Evolutionary conservation across 2,329 filamentous ascomycete genomes (phyloP).

Genomic region (Colletotrichum noveboracense): DNA sequence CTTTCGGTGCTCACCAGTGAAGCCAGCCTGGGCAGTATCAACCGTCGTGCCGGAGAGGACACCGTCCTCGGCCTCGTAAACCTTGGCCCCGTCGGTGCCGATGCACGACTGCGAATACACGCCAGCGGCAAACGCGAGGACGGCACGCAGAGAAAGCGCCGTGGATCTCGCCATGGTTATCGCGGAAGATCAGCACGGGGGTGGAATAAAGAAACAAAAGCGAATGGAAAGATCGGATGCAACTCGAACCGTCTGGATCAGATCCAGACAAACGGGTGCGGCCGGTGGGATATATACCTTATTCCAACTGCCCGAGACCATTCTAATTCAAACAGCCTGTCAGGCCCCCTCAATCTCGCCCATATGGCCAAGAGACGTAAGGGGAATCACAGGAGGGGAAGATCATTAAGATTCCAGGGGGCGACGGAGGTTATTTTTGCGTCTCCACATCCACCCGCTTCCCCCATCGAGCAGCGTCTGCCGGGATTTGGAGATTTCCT

Average conservation of each 20-base stretch:
- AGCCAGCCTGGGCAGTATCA: constrained; percentile 43
- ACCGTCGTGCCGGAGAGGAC: constrained; percentile 43
- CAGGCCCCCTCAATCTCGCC: background rate
- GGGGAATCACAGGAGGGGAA: background rate
- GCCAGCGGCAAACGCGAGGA: constrained; percentile 14
- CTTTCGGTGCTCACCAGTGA: constrained; percentile 30
- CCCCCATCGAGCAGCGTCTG: background rate
- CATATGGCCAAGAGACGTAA: background rate
- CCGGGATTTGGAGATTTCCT: background rate
- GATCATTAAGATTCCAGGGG: constrained; percentile 3
- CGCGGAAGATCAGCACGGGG: background rate
- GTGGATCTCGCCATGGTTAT: constrained; percentile 6
- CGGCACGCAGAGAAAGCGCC: background rate
- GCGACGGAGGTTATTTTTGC: background rate
- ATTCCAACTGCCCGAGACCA: background rate
- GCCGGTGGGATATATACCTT: background rate
- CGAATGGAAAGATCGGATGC: background rate
- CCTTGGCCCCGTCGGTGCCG: constrained; percentile 12
- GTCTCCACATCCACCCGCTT: background rate
- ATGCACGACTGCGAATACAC: constrained; percentile 13
- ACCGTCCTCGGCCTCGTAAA: constrained; percentile 46
- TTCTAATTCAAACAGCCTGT: background rate
- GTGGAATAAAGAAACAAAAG: background rate
- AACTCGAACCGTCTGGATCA: background rate
- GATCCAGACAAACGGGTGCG: background rate